Percentiles rank a stretch among this genome's conserved stretches.
Evolutionary conservation across 192 early-diverging fungal species (phyloP).

Genomic region (Rhizophagus clarus): DNA sequence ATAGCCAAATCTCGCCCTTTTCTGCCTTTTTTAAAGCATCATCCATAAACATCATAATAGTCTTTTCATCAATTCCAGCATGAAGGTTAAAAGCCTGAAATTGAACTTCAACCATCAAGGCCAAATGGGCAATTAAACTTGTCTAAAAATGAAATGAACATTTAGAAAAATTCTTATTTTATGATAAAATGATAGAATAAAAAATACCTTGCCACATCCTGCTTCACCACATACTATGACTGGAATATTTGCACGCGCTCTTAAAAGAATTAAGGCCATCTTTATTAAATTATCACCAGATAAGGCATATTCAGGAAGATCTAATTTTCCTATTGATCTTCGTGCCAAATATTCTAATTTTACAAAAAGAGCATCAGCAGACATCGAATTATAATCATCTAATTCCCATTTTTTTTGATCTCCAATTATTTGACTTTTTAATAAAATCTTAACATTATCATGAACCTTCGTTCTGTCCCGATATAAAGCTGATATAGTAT

Average conservation of each 20-base stretch:
- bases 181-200: too few relatives aligned
- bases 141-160: not conserved
- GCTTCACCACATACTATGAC: not conserved
- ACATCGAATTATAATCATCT: conserved; percentile 7
- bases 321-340: not conserved
- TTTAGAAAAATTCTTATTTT: too few relatives aligned
- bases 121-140: not conserved
- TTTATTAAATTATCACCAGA: conserved; percentile 23
- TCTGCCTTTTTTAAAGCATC: not conserved
- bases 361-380: not conserved
- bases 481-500: conserved; percentile 3
- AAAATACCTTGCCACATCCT: not conserved
- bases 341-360: conserved; percentile 17
- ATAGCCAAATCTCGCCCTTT: not conserved
- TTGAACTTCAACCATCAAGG: not conserved
- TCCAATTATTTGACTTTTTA: not conserved
- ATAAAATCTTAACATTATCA: not conserved
- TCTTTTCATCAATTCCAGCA: not conserved
- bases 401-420: not conserved
- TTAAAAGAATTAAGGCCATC: conserved; percentile 20
- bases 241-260: conserved; percentile 13
- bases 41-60: not conserved
- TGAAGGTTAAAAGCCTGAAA: not conserved
- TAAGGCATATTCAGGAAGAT: not conserved
- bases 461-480: conserved; percentile 7